A percentile compares a stretch with the other conserved stretches of the same genome.
Conservation (phyloP, 1,139 yeast species). For the Lodderomyces orthopsilosis region DNA sequence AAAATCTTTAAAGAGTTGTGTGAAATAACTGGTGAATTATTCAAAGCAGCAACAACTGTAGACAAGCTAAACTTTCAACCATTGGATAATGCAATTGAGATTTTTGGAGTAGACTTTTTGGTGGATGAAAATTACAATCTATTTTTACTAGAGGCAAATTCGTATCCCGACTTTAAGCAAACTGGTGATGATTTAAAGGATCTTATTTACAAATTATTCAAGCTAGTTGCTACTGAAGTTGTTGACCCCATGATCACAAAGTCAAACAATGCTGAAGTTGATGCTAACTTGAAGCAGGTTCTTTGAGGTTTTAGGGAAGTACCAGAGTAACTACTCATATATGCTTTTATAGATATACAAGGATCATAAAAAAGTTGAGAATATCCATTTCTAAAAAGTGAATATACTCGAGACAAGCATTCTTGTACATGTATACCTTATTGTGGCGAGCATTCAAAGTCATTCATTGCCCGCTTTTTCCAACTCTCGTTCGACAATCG, state of each 20-base stretch:
- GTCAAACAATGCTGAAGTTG: background rate
- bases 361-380: too few relatives aligned
- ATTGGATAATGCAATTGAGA: conserved; percentile 73
- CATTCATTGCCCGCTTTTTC: background rate
- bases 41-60: conserved; percentile 74
- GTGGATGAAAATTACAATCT: conserved; percentile 58
- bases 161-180: conserved; percentile 96
- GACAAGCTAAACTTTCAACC: conserved; percentile 92
- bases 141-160: conserved; percentile 75
- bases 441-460: background rate
- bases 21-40: conserved; percentile 65
- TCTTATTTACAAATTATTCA: conserved; percentile 61
- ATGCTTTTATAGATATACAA: background rate
- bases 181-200: conserved; percentile 75
- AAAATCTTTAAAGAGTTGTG: conserved; percentile 56
- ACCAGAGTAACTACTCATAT: background rate
- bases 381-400: too few relatives aligned
- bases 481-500: background rate
- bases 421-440: too few relatives aligned
- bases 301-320: conserved; percentile 4
- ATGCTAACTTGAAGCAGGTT: conserved; percentile 9
- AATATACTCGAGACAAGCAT: too few relatives aligned
- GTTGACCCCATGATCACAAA: conserved; percentile 19
- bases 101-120: conserved; percentile 85
- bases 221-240: conserved; percentile 34